Evolutionary conservation across 2,329 filamentous ascomycete species (phyloP).

Genomic region (Didymella lethalis): DNA sequence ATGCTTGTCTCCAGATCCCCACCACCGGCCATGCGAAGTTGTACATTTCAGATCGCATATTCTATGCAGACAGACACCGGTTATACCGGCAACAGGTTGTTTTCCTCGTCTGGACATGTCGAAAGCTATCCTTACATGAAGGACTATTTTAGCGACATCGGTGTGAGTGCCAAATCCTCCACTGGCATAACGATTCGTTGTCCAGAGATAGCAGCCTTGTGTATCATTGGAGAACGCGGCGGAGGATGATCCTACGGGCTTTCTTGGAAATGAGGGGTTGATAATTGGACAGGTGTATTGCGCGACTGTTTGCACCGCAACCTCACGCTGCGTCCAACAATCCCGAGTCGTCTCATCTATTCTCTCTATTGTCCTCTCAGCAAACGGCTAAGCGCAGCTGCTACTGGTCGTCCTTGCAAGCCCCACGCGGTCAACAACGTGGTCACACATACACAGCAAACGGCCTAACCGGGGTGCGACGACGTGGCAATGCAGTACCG

Average conservation of each 20-base stretch:
- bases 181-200: conserved; percentile 3
- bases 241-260: background rate
- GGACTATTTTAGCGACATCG: conserved; percentile 11
- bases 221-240: background rate
- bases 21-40: conserved; percentile 10
- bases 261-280: background rate
- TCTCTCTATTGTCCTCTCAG: background rate
- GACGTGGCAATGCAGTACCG: conserved; percentile 13
- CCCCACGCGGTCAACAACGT: conserved; percentile 1
- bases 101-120: conserved; percentile 5
- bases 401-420: background rate
- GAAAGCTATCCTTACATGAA: conserved; percentile 16
- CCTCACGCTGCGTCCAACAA: background rate
- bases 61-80: conserved; percentile 8
- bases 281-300: background rate
- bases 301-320: background rate
- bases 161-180: background rate
- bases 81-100: conserved; percentile 9
- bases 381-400: background rate
- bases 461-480: background rate
- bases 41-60: background rate
- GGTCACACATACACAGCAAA: background rate
- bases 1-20: conserved; percentile 13
- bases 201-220: conserved; percentile 3
- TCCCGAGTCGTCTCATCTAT: background rate